Percentiles rank a stretch among this genome's conserved stretches.
These are phyloP conservation scores for Clarireedia sp. DNA, from an alignment of 2,329 filamentous ascomycete genomes.

Conservation along the genomic window DNA sequence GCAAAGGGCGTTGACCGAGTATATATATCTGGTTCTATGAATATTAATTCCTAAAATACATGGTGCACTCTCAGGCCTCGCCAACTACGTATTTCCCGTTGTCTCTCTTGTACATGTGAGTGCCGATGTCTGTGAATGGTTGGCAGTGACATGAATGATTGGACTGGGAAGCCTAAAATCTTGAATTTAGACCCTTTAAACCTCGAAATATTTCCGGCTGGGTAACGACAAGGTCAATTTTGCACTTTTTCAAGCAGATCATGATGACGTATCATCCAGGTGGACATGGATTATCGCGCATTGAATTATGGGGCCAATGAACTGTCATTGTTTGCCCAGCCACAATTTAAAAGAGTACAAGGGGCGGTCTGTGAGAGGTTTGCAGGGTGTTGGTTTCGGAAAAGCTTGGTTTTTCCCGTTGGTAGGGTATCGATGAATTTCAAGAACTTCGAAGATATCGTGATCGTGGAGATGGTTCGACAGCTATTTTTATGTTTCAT, in stretches of 20 bases:
- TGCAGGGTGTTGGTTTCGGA: neutral
- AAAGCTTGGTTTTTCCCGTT: neutral
- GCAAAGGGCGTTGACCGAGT: conserved; percentile 6
- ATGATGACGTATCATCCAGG: neutral
- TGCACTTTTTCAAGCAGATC: neutral
- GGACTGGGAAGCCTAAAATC: neutral
- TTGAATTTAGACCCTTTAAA: too few relatives aligned
- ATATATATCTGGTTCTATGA: conserved; percentile 1
- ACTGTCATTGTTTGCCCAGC: neutral
- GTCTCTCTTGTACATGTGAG: too few relatives aligned
- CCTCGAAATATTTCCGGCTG: neutral
- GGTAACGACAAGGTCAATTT: neutral
- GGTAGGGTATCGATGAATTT: too few relatives aligned
- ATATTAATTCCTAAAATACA: neutral
- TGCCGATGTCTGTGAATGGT: neutral
- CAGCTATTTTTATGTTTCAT: too few relatives aligned
- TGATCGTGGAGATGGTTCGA: too few relatives aligned
- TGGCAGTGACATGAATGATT: neutral
- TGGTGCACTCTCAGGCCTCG: neutral
- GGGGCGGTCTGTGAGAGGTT: neutral
- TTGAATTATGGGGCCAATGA: conserved; percentile 7
- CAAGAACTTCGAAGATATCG: too few relatives aligned
- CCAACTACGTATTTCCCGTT: too few relatives aligned
- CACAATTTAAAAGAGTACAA: neutral
- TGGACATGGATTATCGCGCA: neutral